These are phyloP conservation scores for Allium cepa DNA, from an alignment of 106 monocot genomes.

Conservation along the genomic window DNA sequence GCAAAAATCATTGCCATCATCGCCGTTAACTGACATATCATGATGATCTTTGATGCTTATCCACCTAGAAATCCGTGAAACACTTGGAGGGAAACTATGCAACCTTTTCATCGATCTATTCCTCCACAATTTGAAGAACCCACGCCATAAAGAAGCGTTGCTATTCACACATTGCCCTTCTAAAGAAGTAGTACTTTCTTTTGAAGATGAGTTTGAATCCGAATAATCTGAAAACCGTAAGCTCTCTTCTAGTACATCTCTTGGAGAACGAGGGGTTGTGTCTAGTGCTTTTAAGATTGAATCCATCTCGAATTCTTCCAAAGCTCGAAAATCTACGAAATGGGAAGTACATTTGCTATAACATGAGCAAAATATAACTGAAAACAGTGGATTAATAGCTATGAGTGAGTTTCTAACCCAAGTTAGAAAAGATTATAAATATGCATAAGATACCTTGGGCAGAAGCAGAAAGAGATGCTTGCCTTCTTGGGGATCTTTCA, in stretches of 20 bases:
- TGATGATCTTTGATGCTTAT: constrained; percentile 13
- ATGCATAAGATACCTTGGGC: constrained; percentile 6
- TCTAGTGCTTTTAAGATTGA: constrained; percentile 4
- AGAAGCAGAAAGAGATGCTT: background rate
- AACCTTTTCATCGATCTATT: constrained; percentile 43
- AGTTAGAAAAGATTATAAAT: background rate
- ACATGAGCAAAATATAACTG: background rate
- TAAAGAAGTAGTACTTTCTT: constrained; percentile 18
- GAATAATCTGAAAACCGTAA: constrained; percentile 20
- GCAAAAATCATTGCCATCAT: constrained; percentile 7
- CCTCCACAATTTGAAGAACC: constrained; percentile 33
- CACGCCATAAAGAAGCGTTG: constrained; percentile 27
- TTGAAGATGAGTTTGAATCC: constrained; percentile 18
- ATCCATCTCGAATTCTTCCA: constrained; percentile 21
- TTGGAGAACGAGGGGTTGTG: constrained; percentile 4
- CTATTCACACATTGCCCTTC: background rate
- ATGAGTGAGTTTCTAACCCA: background rate
- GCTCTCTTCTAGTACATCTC: constrained; percentile 18
- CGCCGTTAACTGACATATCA: background rate
- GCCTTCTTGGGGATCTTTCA: background rate
- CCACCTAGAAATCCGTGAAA: constrained; percentile 19
- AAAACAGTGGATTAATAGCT: background rate
- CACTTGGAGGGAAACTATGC: constrained; percentile 53
- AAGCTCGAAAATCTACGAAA: constrained; percentile 25
- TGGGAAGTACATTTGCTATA: no score